A percentile compares a stretch with the other conserved stretches of the same genome.
These are phyloP conservation scores for Venturia oleaginea DNA, from an alignment of 2,329 filamentous ascomycete species.

Conservation along the genomic window DNA sequence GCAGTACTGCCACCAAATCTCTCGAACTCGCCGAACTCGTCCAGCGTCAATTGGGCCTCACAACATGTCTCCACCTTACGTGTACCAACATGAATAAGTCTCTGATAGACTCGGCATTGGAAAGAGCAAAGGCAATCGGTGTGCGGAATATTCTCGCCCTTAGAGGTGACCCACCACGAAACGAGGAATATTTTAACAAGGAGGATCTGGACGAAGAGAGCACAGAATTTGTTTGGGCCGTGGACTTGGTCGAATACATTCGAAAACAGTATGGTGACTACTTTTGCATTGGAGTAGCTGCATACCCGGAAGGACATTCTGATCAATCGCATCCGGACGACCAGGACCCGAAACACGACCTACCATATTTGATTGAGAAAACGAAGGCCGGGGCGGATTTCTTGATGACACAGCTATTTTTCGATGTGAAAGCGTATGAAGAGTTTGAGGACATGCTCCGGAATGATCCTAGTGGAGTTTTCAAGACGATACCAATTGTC, in stretches of 20 bases:
- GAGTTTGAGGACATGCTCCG: conserved; percentile 69
- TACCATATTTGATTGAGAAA: conserved; percentile 87
- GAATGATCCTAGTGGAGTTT: conserved; percentile 72
- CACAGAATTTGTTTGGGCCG: conserved; percentile 77
- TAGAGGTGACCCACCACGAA: conserved; percentile 80
- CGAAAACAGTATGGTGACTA: conserved; percentile 78
- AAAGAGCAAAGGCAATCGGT: conserved; percentile 81
- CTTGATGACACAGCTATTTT: conserved; percentile 97
- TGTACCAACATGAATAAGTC: conserved; percentile 94
- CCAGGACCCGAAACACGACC: conserved; percentile 55
- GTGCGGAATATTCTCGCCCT: conserved; percentile 91
- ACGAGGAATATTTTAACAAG: conserved; percentile 73
- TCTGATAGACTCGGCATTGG: conserved; percentile 78
- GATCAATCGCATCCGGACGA: conserved; percentile 84
- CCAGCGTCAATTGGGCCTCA: conserved; percentile 82
- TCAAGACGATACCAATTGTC: conserved; percentile 81
- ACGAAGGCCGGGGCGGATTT: conserved; percentile 88
- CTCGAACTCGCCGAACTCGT: conserved; percentile 92
- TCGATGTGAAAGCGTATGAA: conserved; percentile 75
- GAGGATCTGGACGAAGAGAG: conserved; percentile 46
- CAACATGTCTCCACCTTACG: conserved; percentile 90
- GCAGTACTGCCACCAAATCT: conserved; percentile 82
- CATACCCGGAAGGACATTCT: conserved; percentile 90
- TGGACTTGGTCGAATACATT: conserved; percentile 87
- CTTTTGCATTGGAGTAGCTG: conserved; percentile 91